These are phyloP conservation scores for Tylopilus felleus DNA, from an alignment of 768 basidiomycete species.

Conservation along the genomic window DNA sequence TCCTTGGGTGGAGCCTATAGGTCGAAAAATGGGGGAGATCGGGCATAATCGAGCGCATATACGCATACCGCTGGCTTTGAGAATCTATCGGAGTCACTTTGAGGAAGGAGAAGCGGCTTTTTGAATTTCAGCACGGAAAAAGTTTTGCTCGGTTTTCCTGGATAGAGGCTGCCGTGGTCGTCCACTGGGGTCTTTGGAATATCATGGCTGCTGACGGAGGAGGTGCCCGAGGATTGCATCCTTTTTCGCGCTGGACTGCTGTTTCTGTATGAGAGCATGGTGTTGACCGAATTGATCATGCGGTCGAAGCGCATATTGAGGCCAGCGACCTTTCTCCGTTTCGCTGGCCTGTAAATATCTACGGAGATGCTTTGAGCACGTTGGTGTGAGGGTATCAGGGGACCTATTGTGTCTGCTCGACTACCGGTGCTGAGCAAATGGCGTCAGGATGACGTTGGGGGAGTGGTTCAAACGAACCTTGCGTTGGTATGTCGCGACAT, in stretches of 20 bases:
- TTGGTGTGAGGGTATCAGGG: not conserved
- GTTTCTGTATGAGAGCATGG: conserved; percentile 27
- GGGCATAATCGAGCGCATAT: conserved; percentile 24
- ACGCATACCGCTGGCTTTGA: conserved; percentile 25
- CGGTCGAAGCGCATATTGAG: conserved; percentile 62
- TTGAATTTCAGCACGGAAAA: conserved; percentile 46
- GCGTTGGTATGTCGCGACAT: conserved; percentile 6
- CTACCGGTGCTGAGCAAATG: not conserved
- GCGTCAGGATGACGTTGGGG: not conserved
- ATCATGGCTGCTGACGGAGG: conserved; percentile 42
- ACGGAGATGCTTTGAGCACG: not conserved
- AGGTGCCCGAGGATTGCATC: conserved; percentile 41
- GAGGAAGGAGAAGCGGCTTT: not conserved
- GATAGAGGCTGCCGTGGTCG: conserved; percentile 35
- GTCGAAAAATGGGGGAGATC: conserved; percentile 12
- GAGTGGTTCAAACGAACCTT: conserved; percentile 7
- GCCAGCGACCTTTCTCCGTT: conserved; percentile 46
- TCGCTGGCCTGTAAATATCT: conserved; percentile 28
- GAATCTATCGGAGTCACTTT: conserved; percentile 6
- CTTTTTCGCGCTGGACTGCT: conserved; percentile 30
- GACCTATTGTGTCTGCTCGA: conserved; percentile 16
- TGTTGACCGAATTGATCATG: conserved; percentile 61
- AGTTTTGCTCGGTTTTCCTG: conserved; percentile 35
- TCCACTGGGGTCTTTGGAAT: conserved; percentile 41
- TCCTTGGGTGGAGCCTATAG: conserved; percentile 19